Evolutionary conservation across 1,284 basidiomycete species (phyloP).

Genomic region (Ganoderma boninense): DNA sequence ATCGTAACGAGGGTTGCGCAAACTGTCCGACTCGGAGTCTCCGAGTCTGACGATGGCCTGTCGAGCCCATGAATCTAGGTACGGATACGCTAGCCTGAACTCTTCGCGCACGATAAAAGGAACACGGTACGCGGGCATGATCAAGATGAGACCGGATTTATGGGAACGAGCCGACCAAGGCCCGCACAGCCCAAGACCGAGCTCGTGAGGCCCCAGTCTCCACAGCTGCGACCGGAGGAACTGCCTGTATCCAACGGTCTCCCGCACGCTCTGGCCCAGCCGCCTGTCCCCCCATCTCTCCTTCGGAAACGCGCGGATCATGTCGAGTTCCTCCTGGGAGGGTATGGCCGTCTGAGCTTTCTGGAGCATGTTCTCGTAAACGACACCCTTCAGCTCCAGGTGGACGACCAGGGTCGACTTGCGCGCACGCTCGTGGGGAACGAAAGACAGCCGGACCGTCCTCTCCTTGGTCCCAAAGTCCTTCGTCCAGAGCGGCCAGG

Average conservation of each 20-base stretch:
- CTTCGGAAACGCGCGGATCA: neutral
- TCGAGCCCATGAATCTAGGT: neutral
- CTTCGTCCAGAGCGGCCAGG: neutral
- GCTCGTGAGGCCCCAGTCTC: neutral
- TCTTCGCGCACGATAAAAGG: neutral
- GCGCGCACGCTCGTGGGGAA: neutral
- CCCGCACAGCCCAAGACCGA: neutral
- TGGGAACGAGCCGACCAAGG: neutral
- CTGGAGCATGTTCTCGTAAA: neutral
- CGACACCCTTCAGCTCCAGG: neutral
- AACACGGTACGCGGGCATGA: neutral
- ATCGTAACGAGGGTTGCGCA: neutral
- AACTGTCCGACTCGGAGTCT: neutral
- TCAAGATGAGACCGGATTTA: neutral
- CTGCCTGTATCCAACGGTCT: neutral
- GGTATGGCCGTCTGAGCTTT: neutral
- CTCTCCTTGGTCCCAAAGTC: neutral
- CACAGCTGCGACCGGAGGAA: neutral
- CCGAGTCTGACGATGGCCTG: neutral
- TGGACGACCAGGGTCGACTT: neutral
- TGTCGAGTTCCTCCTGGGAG: slow-evolving; percentile 1
- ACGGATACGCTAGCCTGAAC: neutral
- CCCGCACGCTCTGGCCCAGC: neutral
- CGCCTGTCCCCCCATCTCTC: neutral
- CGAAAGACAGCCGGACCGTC: slow-evolving; percentile 2